Evolutionary conservation across 805 yeast genomes (phyloP), one percentile per base, ranked within the genome.

Genomic region (Saccharomycopsis schoenii): DNA sequence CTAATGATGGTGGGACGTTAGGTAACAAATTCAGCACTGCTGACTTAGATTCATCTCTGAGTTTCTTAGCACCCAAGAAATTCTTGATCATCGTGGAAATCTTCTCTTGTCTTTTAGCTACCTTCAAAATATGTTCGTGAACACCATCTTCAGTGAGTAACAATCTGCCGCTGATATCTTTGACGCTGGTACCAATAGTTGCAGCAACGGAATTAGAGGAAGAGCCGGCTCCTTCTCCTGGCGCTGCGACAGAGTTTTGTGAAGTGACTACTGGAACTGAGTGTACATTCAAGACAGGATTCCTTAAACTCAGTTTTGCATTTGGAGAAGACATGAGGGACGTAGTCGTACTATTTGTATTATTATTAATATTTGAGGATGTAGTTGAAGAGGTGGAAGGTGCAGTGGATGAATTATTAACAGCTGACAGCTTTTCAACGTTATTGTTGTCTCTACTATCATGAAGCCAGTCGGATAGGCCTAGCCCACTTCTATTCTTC

Each of bases 121-220:
- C 84, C 62, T 83, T 80, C 62, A 93, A 76, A 69, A 83, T 83
- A 72, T 93, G 99, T 68, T 82, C 89, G 72, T 93, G 99, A 12
- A 74, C 64, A 4, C 96, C 96, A 66, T 85, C 86, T 57, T 84
- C 89, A 57, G 75, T 73, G 68, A 84, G 73, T 21, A 74, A 67
- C 68, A 85, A 85, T 52, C 92, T 68, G 24, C 68, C 66, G 24
- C 62, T 37, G 10, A 24, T 40, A 17, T n/a, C 41, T 36, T 50
- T 51, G 8, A 14, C 19, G 37, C 25, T 52, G 29, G 29, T 39
- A 11, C 14, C 37, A 15, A 12, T 47, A 25, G 24, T 36, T 25
- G 12, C 43, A 11, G n/a, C 25, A 59, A 41, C 43, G 2, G 50
- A 11, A 17, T 37, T 34, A 12, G 39, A 17, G 29, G 60, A 58